These are phyloP conservation scores for Yarrowia deformans DNA, from an alignment of 805 yeast species.

Conservation along the genomic window DNA sequence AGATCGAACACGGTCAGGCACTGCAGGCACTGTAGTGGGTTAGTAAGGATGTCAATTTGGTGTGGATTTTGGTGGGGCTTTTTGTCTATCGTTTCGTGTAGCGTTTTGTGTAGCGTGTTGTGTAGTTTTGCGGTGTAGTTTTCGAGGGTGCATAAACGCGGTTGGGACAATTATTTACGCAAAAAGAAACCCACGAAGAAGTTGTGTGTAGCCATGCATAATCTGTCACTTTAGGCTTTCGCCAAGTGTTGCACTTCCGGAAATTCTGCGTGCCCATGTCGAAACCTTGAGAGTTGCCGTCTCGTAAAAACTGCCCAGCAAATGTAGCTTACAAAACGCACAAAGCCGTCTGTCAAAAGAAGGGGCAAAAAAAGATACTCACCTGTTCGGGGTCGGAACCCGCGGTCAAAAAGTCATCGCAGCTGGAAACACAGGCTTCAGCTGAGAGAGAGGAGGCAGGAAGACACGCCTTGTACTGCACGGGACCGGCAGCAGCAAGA, in stretches of 20 bases:
- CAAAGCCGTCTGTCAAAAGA: not conserved
- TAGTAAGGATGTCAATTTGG: not conserved
- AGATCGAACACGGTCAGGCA: constrained; percentile 27
- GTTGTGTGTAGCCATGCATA: constrained; percentile 1
- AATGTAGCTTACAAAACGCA: not conserved
- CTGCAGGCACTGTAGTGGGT: constrained; percentile 36
- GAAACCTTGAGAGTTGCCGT: not conserved
- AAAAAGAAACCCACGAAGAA: not conserved
- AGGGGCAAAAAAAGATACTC: constrained; percentile 15
- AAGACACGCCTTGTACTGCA: constrained; percentile 18
- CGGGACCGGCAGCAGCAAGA: constrained; percentile 28
- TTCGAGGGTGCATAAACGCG: too few species aligned
- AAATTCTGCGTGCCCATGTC: not conserved
- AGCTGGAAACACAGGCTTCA: constrained; percentile 8
- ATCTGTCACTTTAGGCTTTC: not conserved
- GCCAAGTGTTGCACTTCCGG: not conserved
- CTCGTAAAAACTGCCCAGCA: constrained; percentile 14
- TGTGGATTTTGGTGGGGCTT: too few species aligned
- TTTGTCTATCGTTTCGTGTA: too few species aligned
- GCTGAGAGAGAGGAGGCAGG: constrained; percentile 18
- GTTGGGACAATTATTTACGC: not conserved
- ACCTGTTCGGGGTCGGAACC: constrained; percentile 27
- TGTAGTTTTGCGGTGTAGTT: too few species aligned
- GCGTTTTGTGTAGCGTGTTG: too few species aligned
- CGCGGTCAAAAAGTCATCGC: constrained; percentile 6